Conservation (phyloP, 2,329 filamentous ascomycete species). For the Aureobasidium melanogenum region DNA sequence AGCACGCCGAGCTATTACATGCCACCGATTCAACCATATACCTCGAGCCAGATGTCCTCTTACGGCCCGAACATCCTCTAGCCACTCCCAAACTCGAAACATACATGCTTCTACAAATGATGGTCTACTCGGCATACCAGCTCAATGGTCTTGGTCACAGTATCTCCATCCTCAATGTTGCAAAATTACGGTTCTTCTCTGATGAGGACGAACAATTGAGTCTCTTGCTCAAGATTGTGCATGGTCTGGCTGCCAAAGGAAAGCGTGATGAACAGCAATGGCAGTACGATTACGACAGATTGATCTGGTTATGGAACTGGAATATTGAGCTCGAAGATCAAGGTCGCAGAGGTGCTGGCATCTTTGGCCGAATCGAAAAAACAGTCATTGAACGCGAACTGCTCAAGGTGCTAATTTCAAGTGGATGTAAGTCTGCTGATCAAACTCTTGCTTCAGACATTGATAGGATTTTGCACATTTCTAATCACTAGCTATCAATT, state of each 20-base stretch:
- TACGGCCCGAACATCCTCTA: constrained; percentile 54
- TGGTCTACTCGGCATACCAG: constrained; percentile 45
- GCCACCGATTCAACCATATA: constrained; percentile 22
- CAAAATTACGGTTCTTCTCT: constrained; percentile 55
- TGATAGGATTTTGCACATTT: constrained; percentile 3
- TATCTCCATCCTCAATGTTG: constrained; percentile 33
- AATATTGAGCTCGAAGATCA: constrained; percentile 41
- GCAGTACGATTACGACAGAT: constrained; percentile 51
- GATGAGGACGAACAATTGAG: constrained; percentile 56
- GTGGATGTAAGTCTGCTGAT: constrained; percentile 23
- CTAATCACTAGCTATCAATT: not conserved
- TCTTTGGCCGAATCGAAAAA: constrained; percentile 49
- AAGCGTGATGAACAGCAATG: constrained; percentile 57
- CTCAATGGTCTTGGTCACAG: constrained; percentile 33
- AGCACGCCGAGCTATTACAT: constrained; percentile 26
- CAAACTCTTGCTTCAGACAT: not conserved
- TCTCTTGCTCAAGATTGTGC: constrained; percentile 52
- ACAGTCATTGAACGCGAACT: constrained; percentile 62
- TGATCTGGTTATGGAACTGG: constrained; percentile 70
- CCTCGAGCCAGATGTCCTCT: constrained; percentile 38
- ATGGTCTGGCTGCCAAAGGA: constrained; percentile 36
- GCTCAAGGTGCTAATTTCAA: constrained; percentile 54
- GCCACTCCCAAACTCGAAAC: constrained; percentile 51
- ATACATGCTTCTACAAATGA: constrained; percentile 51
- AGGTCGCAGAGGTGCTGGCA: constrained; percentile 36